phyloP scores from a whole-genome alignment of 2,329 filamentous ascomycete genomes.

The Aspergillus ruber region DNA sequence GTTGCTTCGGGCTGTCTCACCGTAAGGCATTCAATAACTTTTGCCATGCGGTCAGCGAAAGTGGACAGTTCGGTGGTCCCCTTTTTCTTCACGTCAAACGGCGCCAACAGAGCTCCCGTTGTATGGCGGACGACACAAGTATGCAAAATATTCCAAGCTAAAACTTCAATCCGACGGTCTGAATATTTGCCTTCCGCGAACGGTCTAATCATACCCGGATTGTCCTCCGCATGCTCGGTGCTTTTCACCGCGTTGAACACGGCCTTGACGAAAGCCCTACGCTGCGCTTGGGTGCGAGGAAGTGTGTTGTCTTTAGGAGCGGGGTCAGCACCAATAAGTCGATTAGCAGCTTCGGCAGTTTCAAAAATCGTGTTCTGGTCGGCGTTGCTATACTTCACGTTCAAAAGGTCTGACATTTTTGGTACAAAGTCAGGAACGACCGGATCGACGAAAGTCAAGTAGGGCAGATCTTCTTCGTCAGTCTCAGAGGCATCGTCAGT shows the following conservation, averaged over 20 bases:
- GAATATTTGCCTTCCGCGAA: slow-evolving; percentile 21
- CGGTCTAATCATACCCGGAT: slow-evolving; percentile 25
- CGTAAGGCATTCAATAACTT: slow-evolving; percentile 13
- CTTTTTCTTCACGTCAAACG: slow-evolving; percentile 18
- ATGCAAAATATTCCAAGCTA: slow-evolving; percentile 28
- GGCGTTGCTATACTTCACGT: neutral
- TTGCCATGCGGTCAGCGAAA: slow-evolving; percentile 17
- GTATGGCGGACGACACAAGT: slow-evolving; percentile 17
- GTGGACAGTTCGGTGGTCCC: slow-evolving; percentile 7
- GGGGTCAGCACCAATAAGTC: neutral
- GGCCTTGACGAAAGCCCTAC: slow-evolving; percentile 20
- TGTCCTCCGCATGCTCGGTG: slow-evolving; percentile 21
- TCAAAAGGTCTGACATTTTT: neutral
- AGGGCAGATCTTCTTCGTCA: neutral
- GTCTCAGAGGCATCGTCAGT: neutral
- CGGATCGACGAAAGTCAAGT: neutral
- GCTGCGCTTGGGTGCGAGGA: slow-evolving; percentile 14
- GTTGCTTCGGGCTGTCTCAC: slow-evolving; percentile 4
- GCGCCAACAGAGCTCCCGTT: slow-evolving; percentile 19
- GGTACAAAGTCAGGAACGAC: neutral
- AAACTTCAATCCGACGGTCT: slow-evolving; percentile 20
- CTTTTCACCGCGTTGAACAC: slow-evolving; percentile 29
- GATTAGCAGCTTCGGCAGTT: neutral
- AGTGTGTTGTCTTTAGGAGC: slow-evolving; percentile 18
- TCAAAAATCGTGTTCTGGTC: neutral